phyloP scores from a whole-genome alignment of 176 grass and related monocot genomes.

The Eragrostis nindensis region DNA sequence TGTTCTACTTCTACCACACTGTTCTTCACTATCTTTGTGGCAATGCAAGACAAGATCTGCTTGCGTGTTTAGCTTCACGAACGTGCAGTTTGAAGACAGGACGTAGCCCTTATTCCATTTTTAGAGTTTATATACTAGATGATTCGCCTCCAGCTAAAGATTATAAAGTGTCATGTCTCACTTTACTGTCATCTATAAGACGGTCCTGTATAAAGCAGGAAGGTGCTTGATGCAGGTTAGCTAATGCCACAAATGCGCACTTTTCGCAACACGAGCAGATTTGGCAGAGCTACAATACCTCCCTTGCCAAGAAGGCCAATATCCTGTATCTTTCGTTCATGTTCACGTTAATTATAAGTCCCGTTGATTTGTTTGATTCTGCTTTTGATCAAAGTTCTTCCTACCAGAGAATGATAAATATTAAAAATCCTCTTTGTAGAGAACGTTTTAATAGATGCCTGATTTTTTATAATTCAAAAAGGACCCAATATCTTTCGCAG shows the following conservation, averaged over 20 bases:
- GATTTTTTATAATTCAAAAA: not conserved
- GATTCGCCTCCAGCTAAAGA: constrained; percentile 34
- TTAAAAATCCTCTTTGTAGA: not conserved
- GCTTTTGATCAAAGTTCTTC: not conserved
- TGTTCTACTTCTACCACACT: not conserved
- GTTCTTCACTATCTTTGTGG: no score
- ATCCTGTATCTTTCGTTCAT: no score
- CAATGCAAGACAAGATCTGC: no score
- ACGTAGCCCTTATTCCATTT: not conserved
- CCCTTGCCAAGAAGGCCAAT: not conserved
- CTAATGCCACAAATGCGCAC: not conserved
- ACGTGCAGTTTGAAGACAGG: not conserved
- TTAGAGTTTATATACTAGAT: not conserved
- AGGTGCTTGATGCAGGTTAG: constrained; percentile 16
- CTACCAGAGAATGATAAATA: not conserved
- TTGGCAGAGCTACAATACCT: not conserved
- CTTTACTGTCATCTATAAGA: constrained; percentile 24
- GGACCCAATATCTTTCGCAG: not conserved
- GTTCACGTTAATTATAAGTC: no score
- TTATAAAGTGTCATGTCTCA: constrained; percentile 35
- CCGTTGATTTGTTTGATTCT: not conserved
- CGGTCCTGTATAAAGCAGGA: constrained; percentile 25
- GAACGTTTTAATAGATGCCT: not conserved
- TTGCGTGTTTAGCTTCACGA: constrained; percentile 2
- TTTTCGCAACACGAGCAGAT: constrained; percentile 14